Conservation (phyloP, 2,329 filamentous ascomycete species). For the Cyanodermella asteris region DNA sequence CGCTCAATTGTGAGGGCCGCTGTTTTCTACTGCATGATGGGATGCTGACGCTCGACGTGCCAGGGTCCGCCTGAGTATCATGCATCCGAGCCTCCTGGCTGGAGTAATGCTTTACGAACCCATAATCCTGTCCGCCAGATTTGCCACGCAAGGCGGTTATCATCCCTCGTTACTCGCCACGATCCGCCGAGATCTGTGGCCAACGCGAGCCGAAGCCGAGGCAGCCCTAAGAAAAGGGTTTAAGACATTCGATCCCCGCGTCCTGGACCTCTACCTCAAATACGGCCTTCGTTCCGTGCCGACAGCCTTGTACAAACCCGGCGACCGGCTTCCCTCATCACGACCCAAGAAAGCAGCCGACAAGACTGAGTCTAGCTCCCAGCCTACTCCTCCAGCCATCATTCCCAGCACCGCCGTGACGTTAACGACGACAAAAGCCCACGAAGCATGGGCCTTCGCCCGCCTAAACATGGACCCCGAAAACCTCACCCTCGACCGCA, state of each 20-base stretch:
- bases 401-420: slow-evolving; percentile 30
- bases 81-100: slow-evolving; percentile 62
- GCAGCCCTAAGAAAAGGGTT: slow-evolving; percentile 49
- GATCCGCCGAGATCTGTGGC: slow-evolving; percentile 60
- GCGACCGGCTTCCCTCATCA: slow-evolving; percentile 13
- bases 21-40: neutral
- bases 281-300: slow-evolving; percentile 2
- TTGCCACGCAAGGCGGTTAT: slow-evolving; percentile 3
- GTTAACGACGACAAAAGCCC: slow-evolving; percentile 57
- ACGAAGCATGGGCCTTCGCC: slow-evolving; percentile 44
- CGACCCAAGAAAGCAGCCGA: too few species aligned
- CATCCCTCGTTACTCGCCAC: slow-evolving; percentile 34
- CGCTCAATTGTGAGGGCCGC: slow-evolving; percentile 30
- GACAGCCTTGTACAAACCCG: slow-evolving; percentile 16
- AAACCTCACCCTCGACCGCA: slow-evolving; percentile 14
- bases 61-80: slow-evolving; percentile 40
- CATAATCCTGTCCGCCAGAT: slow-evolving; percentile 35
- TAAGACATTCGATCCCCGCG: slow-evolving; percentile 35
- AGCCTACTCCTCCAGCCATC: too few species aligned
- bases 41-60: neutral
- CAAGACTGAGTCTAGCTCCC: too few species aligned
- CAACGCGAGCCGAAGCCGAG: slow-evolving; percentile 46
- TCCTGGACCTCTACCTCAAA: slow-evolving; percentile 1
- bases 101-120: slow-evolving; percentile 66
- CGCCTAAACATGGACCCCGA: slow-evolving; percentile 20